Conservation (phyloP, 176 grass and related monocot species). For the Dactylis glomerata region DNA sequence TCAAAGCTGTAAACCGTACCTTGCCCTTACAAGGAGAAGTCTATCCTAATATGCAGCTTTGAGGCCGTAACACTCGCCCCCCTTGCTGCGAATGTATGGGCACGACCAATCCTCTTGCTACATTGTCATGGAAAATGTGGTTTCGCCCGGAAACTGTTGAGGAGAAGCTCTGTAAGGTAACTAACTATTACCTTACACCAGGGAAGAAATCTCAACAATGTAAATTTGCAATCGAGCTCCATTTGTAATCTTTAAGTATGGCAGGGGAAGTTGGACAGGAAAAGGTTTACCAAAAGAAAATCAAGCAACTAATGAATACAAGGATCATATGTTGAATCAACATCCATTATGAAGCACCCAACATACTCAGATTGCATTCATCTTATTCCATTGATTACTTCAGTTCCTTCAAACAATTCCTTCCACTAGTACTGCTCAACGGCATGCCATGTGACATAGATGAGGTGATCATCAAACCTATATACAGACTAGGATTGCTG, state of each 20-base stretch:
- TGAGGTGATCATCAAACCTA: slow-evolving; percentile 19
- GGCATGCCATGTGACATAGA: background rate
- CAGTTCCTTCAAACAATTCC: slow-evolving; percentile 16
- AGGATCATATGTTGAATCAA: background rate
- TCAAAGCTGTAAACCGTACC: background rate
- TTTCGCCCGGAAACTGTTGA: background rate
- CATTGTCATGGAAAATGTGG: background rate
- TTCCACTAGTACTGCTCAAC: background rate
- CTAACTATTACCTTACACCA: background rate
- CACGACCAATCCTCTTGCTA: background rate
- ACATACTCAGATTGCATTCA: background rate
- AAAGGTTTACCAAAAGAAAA: background rate
- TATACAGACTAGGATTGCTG: slow-evolving; percentile 27
- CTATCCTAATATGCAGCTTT: background rate
- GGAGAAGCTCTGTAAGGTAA: background rate
- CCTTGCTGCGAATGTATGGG: background rate
- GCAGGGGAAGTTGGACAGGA: background rate
- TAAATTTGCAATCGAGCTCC: background rate
- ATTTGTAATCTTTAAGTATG: background rate
- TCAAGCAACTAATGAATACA: background rate
- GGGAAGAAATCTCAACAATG: background rate
- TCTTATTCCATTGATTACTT: slow-evolving; percentile 29
- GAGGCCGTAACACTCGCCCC: background rate
- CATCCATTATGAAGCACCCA: slow-evolving; percentile 14
- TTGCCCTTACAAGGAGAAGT: background rate